Evolutionary conservation across 805 yeast species (phyloP), one percentile per base, ranked within the genome.

Genomic region (Candida methanosorbosa): DNA sequence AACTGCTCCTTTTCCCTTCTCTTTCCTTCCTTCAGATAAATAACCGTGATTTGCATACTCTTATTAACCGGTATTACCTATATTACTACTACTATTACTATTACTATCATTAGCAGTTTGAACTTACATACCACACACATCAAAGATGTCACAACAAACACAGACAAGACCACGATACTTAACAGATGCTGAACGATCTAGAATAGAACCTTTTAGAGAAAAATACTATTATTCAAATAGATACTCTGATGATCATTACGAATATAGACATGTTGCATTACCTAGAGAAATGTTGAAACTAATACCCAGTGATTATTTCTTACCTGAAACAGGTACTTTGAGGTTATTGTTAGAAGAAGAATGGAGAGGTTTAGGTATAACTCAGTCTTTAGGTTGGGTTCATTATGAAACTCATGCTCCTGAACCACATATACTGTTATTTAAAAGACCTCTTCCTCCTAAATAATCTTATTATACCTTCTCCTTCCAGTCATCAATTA

Each of bases 361-460:
- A 60, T 92, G 99, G 99, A 72, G 99, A 57, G 97, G 97, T 1
- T 64, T 92, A 33, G 99, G 99, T 3, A 87, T 92, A 50, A 92
- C 97, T 6, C 99, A 92, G 59, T 83, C 95, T 25, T 66, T 92
- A 40, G 98, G 98, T 1, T 92, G 98, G 98, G 92, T 72, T 36
- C 98, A 92, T 59, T 92, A 90, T 54, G 98, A 92, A 52, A 88
- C 95, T 28, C 98, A 92, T 57, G 83, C 97, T 1, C 99, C 99
- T 29, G 99, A 92, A 59, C 99, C 99, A 18, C 98, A 92, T 55
- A 92, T 92, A 40, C 64, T 92, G 41, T 67, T 92, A 40, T 92
- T 92, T 63, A 81, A 82, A 60, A 71, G 88, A 50, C 74, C 83
- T 15, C 27, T 30, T 11, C 20, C 25, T 11, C n/a, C n/a, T n/a